Evolutionary conservation across 1,284 basidiomycete genomes (phyloP).

Genomic region (Moesziomyces globuligerus): DNA sequence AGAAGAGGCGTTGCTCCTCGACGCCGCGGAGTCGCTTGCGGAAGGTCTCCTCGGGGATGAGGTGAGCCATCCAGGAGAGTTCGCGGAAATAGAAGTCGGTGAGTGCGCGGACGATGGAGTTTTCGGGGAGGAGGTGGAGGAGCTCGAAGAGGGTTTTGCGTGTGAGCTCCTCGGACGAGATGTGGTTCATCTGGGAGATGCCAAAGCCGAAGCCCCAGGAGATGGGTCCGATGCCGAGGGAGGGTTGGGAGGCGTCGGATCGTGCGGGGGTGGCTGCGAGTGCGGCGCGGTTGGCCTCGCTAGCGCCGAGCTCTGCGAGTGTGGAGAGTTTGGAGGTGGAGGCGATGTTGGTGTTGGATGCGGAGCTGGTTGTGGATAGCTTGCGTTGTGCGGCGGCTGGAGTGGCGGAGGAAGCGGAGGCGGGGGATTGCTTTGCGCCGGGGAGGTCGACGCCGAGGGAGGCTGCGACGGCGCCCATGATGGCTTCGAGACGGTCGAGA

Average conservation of each 20-base stretch:
- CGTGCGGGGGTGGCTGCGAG: conserved; percentile 16
- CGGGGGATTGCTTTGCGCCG: conserved; percentile 6
- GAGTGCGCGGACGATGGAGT: conserved; percentile 28
- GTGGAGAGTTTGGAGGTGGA: conserved; percentile 40
- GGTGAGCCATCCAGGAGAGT: conserved; percentile 44
- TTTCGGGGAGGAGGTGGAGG: conserved; percentile 32
- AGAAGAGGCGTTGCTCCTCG: conserved; percentile 32
- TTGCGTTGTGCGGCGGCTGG: conserved; percentile 15
- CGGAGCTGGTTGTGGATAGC: conserved; percentile 14
- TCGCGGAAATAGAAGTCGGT: conserved; percentile 45
- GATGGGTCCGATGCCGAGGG: conserved; percentile 14
- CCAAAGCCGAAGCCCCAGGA: conserved; percentile 50
- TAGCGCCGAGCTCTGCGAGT: conserved; percentile 44
- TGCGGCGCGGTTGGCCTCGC: conserved; percentile 34
- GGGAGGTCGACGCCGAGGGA: conserved; percentile 44
- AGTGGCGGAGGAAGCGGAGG: not conserved
- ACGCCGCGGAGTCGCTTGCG: conserved; percentile 15
- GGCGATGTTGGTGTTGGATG: conserved; percentile 8
- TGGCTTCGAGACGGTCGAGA: conserved; percentile 50
- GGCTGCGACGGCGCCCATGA: conserved; percentile 48
- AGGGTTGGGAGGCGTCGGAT: conserved; percentile 4
- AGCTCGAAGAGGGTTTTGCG: conserved; percentile 47
- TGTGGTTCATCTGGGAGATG: conserved; percentile 31
- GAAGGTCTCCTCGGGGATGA: conserved; percentile 41
- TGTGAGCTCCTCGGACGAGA: conserved; percentile 30